Evolutionary conservation across 345 rosid species (phyloP).

Genomic region (Lepidium africanum): DNA sequence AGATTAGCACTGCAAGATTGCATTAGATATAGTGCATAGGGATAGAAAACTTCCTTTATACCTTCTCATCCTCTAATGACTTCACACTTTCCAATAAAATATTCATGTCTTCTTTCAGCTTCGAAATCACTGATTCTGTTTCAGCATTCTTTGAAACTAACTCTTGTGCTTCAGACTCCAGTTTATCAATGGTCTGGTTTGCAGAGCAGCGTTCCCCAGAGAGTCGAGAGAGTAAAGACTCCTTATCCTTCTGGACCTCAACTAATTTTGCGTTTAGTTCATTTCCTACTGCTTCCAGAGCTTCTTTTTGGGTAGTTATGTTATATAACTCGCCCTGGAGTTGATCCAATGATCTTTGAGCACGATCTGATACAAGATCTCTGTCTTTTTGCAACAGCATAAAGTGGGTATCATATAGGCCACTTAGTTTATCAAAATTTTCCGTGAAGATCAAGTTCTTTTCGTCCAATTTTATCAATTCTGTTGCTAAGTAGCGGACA

Average conservation of each 20-base stretch:
- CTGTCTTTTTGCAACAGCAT: conserved; percentile 44
- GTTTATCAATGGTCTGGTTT: conserved; percentile 41
- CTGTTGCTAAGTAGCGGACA: conserved; percentile 36
- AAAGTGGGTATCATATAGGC: conserved; percentile 42
- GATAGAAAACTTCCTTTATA: conserved; percentile 11
- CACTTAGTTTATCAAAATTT: conserved; percentile 52
- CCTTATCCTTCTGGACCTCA: conserved; percentile 57
- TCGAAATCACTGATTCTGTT: conserved; percentile 40
- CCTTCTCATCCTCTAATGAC: conserved; percentile 60
- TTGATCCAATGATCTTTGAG: conserved; percentile 42
- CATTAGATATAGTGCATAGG: background rate
- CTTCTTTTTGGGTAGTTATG: conserved; percentile 45
- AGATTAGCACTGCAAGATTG: conserved; percentile 21
- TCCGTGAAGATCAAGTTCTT: conserved; percentile 38
- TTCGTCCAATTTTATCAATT: conserved; percentile 54
- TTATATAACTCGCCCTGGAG: conserved; percentile 47
- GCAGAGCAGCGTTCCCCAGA: conserved; percentile 47
- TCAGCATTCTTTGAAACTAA: conserved; percentile 52
- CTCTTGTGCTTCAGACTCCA: conserved; percentile 61
- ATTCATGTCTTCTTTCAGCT: conserved; percentile 48
- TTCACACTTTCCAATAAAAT: conserved; percentile 42
- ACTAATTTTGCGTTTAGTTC: conserved; percentile 38
- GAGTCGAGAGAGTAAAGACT: conserved; percentile 42
- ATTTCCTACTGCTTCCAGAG: conserved; percentile 35
- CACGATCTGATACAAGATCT: conserved; percentile 38